A percentile compares a stretch with the other conserved stretches of the same genome.
Conservation (phyloP, 331 rosid genomes). For the Malus hybrid region DNA sequence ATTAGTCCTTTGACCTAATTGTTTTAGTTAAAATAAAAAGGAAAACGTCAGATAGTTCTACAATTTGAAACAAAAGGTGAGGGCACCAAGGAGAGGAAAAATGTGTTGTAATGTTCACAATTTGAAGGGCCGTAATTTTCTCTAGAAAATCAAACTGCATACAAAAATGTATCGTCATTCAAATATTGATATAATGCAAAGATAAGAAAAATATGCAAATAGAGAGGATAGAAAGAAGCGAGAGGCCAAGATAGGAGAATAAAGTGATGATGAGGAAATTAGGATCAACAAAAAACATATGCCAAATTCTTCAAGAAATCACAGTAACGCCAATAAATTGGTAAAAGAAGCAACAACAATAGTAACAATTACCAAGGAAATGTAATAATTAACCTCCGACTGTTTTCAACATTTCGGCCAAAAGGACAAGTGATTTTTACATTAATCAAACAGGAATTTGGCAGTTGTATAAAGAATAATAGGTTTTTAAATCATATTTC, state of each 20-base stretch:
- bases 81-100: not conserved
- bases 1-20: constrained; percentile 81
- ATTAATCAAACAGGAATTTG: too few relatives aligned
- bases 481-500: too few relatives aligned
- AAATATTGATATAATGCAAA: not conserved
- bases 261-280: too few relatives aligned
- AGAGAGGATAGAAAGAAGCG: not conserved
- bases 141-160: not conserved
- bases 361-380: not conserved
- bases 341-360: not conserved
- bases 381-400: not conserved
- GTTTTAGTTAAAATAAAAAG: not conserved
- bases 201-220: not conserved
- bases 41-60: constrained; percentile 13
- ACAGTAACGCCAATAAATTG: not conserved
- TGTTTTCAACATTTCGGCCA: too few relatives aligned
- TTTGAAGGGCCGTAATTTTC: not conserved
- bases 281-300: not conserved
- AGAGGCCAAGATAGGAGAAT: not conserved
- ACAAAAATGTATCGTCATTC: not conserved
- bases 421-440: too few relatives aligned
- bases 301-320: not conserved
- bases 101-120: not conserved
- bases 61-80: not conserved
- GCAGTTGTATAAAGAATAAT: too few relatives aligned